phyloP scores from a whole-genome alignment of 2,329 filamentous ascomycete species.

The Pseudocercospora vitis region DNA sequence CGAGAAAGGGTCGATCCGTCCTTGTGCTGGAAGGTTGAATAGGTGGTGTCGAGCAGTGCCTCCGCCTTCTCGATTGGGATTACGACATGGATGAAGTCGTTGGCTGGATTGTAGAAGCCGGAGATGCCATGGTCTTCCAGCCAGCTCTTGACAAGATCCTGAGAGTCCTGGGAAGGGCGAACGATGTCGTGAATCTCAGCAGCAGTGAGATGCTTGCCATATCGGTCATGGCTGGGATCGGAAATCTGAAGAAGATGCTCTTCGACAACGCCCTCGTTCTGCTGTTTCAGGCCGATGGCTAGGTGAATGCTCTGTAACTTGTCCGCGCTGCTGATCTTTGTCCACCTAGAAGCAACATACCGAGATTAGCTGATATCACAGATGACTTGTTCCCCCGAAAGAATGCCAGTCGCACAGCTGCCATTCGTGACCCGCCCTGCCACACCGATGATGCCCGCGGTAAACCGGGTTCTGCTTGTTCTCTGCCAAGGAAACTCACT shows the following conservation, averaged over 20 bases:
- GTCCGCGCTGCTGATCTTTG: constrained; percentile 48
- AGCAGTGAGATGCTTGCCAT: constrained; percentile 54
- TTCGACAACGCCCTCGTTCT: constrained; percentile 57
- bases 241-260: constrained; percentile 57
- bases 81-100: constrained; percentile 58
- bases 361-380: too few species aligned
- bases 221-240: constrained; percentile 54
- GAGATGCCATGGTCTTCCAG: constrained; percentile 54
- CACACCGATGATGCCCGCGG: too few species aligned
- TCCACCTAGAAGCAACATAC: too few species aligned
- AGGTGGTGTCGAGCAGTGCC: constrained; percentile 54
- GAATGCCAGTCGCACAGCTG: too few species aligned
- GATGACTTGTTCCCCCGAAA: too few species aligned
- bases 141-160: constrained; percentile 57
- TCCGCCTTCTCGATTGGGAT: constrained; percentile 56
- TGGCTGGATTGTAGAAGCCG: constrained; percentile 52
- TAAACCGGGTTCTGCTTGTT: too few species aligned
- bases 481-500: too few species aligned
- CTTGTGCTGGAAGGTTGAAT: constrained; percentile 53
- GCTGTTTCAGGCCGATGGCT: constrained; percentile 60
- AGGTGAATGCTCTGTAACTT: constrained; percentile 53
- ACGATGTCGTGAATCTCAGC: constrained; percentile 56
- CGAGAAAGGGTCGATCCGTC: constrained; percentile 56
- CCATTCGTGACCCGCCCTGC: too few species aligned
- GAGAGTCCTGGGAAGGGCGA: constrained; percentile 53